These are phyloP conservation scores for Aspergillus udagawae DNA, from an alignment of 2,329 filamentous ascomycete genomes.

Conservation along the genomic window DNA sequence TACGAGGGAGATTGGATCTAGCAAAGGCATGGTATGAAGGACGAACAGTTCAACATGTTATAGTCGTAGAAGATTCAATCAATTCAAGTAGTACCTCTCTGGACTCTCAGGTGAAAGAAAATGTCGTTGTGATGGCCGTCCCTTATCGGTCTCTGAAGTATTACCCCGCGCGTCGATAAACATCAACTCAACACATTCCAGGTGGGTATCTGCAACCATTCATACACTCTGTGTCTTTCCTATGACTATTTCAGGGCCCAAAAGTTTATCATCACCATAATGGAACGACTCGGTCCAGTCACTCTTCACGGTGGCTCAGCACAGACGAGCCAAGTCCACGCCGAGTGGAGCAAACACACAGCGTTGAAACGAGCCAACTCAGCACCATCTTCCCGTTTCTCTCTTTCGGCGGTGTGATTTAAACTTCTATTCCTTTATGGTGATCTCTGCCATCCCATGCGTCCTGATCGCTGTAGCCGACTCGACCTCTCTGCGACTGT, in stretches of 20 bases:
- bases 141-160: not conserved
- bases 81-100: not conserved
- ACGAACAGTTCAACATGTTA: not conserved
- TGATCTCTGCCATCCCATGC: not conserved
- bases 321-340: not conserved
- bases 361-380: not conserved
- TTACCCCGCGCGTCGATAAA: not conserved
- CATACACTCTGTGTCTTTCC: not conserved
- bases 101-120: not conserved
- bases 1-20: no score
- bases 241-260: not conserved
- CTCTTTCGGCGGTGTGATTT: not conserved
- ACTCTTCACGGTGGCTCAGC: not conserved
- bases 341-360: not conserved
- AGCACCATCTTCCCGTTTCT: not conserved
- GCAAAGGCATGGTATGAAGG: not conserved
- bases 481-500: not conserved
- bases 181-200: not conserved
- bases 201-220: not conserved
- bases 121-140: no score
- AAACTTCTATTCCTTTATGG: not conserved
- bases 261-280: not conserved
- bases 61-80: not conserved
- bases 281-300: not conserved
- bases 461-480: not conserved